phyloP scores from a whole-genome alignment of 192 early-diverging fungal species.

The Dissophora globulifera region DNA sequence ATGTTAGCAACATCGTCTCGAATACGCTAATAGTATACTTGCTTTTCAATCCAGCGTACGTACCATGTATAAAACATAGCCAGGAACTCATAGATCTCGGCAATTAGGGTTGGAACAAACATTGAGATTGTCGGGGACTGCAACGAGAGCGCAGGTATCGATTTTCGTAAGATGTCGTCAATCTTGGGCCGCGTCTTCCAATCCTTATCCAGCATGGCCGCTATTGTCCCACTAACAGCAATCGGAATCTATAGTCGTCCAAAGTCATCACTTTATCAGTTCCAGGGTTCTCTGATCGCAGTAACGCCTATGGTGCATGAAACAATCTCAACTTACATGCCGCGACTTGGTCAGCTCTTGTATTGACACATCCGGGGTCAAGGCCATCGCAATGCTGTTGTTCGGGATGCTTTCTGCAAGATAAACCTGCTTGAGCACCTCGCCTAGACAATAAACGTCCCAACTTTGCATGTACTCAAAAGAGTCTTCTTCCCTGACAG shows the following conservation, averaged over 20 bases:
- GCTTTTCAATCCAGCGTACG: neutral
- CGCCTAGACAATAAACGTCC: slow-evolving; percentile 63
- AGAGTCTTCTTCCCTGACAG: slow-evolving; percentile 7
- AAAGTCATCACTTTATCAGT: too few relatives aligned
- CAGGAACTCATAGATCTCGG: slow-evolving; percentile 69
- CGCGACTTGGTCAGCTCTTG: slow-evolving; percentile 21
- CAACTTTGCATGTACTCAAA: slow-evolving; percentile 62
- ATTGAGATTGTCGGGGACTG: slow-evolving; percentile 53
- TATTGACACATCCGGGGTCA: slow-evolving; percentile 12
- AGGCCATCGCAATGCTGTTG: slow-evolving; percentile 39
- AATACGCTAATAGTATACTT: neutral
- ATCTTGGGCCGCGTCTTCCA: slow-evolving; percentile 62
- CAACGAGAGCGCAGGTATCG: slow-evolving; percentile 57
- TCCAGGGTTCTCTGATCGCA: too few relatives aligned
- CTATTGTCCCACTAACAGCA: slow-evolving; percentile 56
- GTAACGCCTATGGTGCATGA: neutral
- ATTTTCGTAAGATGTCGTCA: slow-evolving; percentile 59
- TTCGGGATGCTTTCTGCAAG: slow-evolving; percentile 47
- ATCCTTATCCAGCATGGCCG: slow-evolving; percentile 50
- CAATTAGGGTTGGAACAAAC: slow-evolving; percentile 58
- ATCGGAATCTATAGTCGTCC: slow-evolving; percentile 52
- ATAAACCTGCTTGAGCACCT: slow-evolving; percentile 60
- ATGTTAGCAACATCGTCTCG: too few relatives aligned
- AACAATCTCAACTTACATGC: slow-evolving; percentile 51
- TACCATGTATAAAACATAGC: slow-evolving; percentile 63